Base-by-base conservation (phyloP, 2,329 filamentous ascomycete species). In the Ilyonectria robusta region DNA sequence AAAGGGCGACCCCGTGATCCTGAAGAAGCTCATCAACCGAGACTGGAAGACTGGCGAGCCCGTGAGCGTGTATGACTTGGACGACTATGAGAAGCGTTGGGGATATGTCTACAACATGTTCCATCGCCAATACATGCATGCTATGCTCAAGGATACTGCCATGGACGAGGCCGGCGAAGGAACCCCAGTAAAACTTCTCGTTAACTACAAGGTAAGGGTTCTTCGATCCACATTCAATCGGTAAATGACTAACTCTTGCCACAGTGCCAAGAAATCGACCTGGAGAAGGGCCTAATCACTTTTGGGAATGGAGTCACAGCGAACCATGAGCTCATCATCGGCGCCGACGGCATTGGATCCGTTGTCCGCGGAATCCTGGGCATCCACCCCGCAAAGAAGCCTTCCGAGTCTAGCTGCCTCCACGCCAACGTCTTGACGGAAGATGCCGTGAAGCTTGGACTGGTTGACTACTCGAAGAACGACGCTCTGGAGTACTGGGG, bases 31-130 rank as follows among this genome's bases (percentile, higher is more conserved):
- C 59, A 92, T 93, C 80, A 91, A 89, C 76, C 86, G 88, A 4
- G 90, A 93, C 78, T 93, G 91, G 91, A 86, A 87, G 76, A 92
- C 90, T 1, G 91, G 91, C 0, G 87, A 92, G 78, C 86, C 88
- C 0, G 85, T 89, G 26, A 92, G 86, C 70, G 87, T 90, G 0
- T 92, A 91, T 71, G 85, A 88, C 71, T 78, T 93, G 19, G 85
- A 81, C 11, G 90, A 92, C 74, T 93, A 93, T 64, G 86, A 92
- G 78, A 76, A 88, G 79, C 83, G 82, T 60, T 93, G 90, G 89
- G 90, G 89, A 13, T 86, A 88, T 23, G 83, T 87, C 0, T 91
- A 92, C 77, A 89, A 92, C 78, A 91, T 91, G 88, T 92, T 92
- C 71, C 90, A 92, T 74, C 83, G 90, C 0, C 88, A 91, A 73